Conservation (phyloP, 179 eudicot species). For the Amaranthus tricolor region DNA sequence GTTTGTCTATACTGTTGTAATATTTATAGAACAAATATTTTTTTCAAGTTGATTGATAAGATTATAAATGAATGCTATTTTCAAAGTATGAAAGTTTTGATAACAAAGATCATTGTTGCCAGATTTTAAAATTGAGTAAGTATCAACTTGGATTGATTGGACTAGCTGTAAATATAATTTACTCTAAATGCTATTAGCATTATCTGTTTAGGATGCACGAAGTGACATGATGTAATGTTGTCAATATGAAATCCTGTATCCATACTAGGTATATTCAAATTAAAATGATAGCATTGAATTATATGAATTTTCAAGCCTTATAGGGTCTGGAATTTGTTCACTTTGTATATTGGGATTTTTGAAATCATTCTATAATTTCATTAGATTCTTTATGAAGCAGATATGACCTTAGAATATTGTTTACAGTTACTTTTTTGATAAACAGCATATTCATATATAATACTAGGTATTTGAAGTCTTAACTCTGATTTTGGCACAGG, state of each 20-base stretch:
- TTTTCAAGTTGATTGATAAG: too few species aligned
- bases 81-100: neutral
- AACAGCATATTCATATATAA: neutral
- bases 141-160: neutral
- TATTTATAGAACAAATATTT: too few species aligned
- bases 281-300: neutral
- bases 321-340: neutral
- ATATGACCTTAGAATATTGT: neutral
- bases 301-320: neutral
- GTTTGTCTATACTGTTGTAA: too few species aligned
- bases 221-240: neutral
- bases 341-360: neutral
- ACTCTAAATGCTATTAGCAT: neutral
- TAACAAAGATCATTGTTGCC: neutral
- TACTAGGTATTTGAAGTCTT: conserved; percentile 10
- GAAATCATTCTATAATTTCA: neutral
- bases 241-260: neutral
- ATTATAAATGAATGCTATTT: neutral
- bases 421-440: neutral
- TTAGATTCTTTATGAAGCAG: neutral
- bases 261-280: neutral
- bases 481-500: conserved; percentile 43
- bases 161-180: neutral
- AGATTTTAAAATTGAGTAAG: neutral
- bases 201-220: neutral